phyloP scores from a whole-genome alignment of 2,329 filamentous ascomycete species.

The Colletotrichum cuscutae region DNA sequence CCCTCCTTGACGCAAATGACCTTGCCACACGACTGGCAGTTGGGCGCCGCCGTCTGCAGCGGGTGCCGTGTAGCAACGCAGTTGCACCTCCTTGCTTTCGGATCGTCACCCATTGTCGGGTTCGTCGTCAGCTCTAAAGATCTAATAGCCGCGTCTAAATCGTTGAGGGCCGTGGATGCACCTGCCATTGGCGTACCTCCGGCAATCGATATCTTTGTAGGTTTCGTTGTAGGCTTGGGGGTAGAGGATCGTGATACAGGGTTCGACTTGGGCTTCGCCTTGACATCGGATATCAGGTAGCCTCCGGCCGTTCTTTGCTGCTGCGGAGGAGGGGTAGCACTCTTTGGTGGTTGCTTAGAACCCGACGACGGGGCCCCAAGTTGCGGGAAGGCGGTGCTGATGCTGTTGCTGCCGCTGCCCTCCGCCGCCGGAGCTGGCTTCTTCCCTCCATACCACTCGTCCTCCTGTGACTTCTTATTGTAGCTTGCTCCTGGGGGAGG shows the following conservation, averaged over 20 bases:
- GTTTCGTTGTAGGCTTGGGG: slow-evolving; percentile 57
- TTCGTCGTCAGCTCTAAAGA: slow-evolving; percentile 93
- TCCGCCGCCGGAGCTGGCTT: slow-evolving; percentile 53
- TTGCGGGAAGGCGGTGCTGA: not conserved
- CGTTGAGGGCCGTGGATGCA: slow-evolving; percentile 76
- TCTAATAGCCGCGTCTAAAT: slow-evolving; percentile 84
- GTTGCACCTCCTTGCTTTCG: slow-evolving; percentile 77
- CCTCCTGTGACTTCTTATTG: slow-evolving; percentile 75
- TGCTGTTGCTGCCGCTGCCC: slow-evolving; percentile 40
- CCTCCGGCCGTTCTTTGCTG: slow-evolving; percentile 76
- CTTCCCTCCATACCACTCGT: slow-evolving; percentile 80
- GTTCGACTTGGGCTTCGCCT: slow-evolving; percentile 66
- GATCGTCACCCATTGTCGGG: slow-evolving; percentile 70
- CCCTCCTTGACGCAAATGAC: slow-evolving; percentile 96
- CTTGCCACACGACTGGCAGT: slow-evolving; percentile 92
- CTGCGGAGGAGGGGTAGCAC: slow-evolving; percentile 36
- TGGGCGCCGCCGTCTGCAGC: slow-evolving; percentile 89
- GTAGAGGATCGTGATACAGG: slow-evolving; percentile 63
- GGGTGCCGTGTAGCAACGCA: slow-evolving; percentile 91
- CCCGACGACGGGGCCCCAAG: slow-evolving; percentile 44
- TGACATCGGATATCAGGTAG: slow-evolving; percentile 82
- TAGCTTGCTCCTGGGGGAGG: slow-evolving; percentile 75
- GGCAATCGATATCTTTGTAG: slow-evolving; percentile 75
- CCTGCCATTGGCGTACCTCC: slow-evolving; percentile 87
- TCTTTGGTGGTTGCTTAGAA: slow-evolving; percentile 41